Base-by-base conservation (phyloP, 106 monocot species). In the Alisma plantagoaquatica region DNA sequence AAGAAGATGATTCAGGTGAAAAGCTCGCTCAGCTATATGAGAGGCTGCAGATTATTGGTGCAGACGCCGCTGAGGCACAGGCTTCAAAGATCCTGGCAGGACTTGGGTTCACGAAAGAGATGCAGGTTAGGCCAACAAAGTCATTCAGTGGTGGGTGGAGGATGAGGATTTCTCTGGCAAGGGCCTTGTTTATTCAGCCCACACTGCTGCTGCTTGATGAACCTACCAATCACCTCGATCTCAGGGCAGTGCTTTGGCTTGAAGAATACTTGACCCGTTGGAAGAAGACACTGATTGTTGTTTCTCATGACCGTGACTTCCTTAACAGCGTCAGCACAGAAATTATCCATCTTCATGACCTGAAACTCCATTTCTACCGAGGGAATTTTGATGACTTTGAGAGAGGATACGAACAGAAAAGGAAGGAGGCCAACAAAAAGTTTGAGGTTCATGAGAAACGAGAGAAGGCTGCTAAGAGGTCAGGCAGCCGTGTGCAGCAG, bases 131-230 rank as follows among this genome's bases (percentile, higher is more conserved):
- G 15, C 31, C 81, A 2, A 96, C 96, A 0, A 33, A 48, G 23
- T 96, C 96, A 8, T 96, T 96, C 47, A 89, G 88, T n/a, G 96
- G 96, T 16, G 96, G 96, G 29, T 96, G 96, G 96, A 65, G 88
- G 73, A 96, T 96, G 96, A 75, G 96, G 56, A 96, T 96, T 11
- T 96, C 88, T 0, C 65, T 89, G 3, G 88, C 96, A 0, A 59
- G 88, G 15, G 84, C 96, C 0, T 78, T 96, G 11, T 96, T 96
- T 42, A 63, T 96, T 38, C 96, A 96, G 70, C 96, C 96, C 2
- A 96, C 88, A 0, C 68, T 96, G 29, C 43, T 96, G 29, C 29
- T 96, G 33, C 81, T 96, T 3, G 96, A 96, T 31, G 94, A 96
- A 31, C 94, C 94, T 0, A 89, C 96, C 26, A 96, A 96, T 55